phyloP scores from a whole-genome alignment of 352 stramenopile species.

The Vaucheria bursata region DNA sequence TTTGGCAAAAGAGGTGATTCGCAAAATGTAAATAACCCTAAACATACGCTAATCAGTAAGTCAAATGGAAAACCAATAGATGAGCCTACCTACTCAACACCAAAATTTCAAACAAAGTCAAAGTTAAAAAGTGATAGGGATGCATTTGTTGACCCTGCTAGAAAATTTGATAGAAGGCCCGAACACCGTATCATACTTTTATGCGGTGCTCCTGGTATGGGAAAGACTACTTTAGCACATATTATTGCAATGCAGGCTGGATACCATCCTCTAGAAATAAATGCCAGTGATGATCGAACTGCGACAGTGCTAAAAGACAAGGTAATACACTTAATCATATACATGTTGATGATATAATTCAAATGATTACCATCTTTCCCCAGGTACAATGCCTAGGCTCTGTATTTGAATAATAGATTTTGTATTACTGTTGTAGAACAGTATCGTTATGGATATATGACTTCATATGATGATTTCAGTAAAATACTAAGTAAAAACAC shows the following conservation, averaged over 20 bases:
- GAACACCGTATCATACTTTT: constrained; percentile 68
- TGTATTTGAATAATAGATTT: background rate
- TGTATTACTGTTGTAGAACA: too few species aligned
- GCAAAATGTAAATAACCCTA: too few species aligned
- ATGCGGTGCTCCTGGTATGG: constrained; percentile 77
- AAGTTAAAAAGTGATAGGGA: too few species aligned
- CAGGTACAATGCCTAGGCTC: constrained; percentile 13
- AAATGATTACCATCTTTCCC: constrained; percentile 51
- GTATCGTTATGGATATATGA: too few species aligned
- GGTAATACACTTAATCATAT: constrained; percentile 49
- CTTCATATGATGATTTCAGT: too few species aligned
- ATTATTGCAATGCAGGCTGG: constrained; percentile 87
- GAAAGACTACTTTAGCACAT: constrained; percentile 94
- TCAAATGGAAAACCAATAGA: too few species aligned
- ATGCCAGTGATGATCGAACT: constrained; percentile 93
- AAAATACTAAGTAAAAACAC: too few species aligned
- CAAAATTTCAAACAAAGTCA: too few species aligned
- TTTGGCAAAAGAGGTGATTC: too few species aligned
- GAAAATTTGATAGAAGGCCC: background rate
- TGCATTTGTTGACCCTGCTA: background rate
- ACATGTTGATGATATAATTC: constrained; percentile 55
- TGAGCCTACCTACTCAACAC: too few species aligned
- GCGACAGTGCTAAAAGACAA: constrained; percentile 76
- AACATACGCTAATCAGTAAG: too few species aligned
- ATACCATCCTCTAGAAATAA: constrained; percentile 91